A percentile compares a stretch with the other conserved stretches of the same genome.
phyloP scores from a whole-genome alignment of 1,284 basidiomycete genomes.

The Clitocybe nebularis region DNA sequence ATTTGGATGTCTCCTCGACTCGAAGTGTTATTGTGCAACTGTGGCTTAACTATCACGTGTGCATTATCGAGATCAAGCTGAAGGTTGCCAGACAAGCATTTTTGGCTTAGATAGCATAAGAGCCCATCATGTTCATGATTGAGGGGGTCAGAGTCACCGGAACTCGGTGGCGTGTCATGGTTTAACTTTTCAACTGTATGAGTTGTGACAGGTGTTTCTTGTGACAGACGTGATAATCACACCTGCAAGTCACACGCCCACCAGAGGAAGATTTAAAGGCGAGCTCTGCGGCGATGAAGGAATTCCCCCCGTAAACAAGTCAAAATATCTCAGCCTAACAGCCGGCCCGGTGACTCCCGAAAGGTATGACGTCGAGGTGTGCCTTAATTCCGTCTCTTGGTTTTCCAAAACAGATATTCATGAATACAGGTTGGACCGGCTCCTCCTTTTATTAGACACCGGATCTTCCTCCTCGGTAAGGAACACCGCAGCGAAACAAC shows the following conservation, averaged over 20 bases:
- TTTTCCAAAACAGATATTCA: constrained; percentile 5
- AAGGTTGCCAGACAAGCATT: too few species aligned
- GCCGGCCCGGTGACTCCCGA: constrained; percentile 36
- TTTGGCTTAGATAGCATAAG: too few species aligned
- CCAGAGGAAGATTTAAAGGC: constrained; percentile 37
- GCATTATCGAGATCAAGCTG: too few species aligned
- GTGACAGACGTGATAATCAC: constrained; percentile 16
- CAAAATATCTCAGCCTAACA: constrained; percentile 30
- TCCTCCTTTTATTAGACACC: constrained; percentile 87
- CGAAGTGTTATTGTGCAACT: too few species aligned
- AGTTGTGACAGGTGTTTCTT: not conserved
- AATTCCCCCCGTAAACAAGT: constrained; percentile 41
- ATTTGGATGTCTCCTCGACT: too few species aligned
- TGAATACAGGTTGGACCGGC: constrained; percentile 75
- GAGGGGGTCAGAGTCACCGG: too few species aligned
- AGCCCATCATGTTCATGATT: too few species aligned
- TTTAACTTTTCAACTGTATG: not conserved
- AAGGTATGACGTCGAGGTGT: constrained; percentile 64
- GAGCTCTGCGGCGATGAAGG: constrained; percentile 27
- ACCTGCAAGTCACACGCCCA: constrained; percentile 14
- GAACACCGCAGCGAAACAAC: constrained; percentile 87
- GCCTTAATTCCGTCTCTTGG: constrained; percentile 13
- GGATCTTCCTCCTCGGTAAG: constrained; percentile 85
- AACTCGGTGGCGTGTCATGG: too few species aligned
- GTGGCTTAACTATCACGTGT: too few species aligned